phyloP scores from a whole-genome alignment of 345 rosid species.

The Dimocarpus longan region DNA sequence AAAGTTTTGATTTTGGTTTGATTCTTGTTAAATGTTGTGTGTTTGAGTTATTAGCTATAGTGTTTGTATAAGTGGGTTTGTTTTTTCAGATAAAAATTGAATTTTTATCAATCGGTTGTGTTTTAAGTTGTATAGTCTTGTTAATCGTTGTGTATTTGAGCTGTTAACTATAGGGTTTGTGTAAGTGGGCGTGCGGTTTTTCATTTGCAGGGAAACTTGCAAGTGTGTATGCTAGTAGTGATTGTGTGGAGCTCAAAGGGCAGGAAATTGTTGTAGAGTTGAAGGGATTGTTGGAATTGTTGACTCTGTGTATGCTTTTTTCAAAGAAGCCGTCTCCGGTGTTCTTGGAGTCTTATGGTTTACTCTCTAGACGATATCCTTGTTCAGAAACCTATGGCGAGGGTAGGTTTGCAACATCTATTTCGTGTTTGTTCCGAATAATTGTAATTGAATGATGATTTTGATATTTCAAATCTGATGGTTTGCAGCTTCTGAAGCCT shows the following conservation, averaged over 20 bases:
- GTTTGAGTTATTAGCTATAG: neutral
- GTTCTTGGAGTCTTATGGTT: constrained; percentile 76
- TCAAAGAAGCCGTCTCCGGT: constrained; percentile 90
- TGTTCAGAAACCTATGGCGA: constrained; percentile 94
- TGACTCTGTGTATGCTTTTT: constrained; percentile 87
- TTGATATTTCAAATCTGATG: constrained; percentile 4
- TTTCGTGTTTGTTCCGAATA: neutral
- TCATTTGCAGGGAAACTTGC: constrained; percentile 65
- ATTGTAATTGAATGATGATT: constrained; percentile 1
- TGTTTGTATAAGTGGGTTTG: too few relatives aligned
- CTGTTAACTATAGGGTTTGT: neutral
- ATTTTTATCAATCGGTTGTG: too few relatives aligned
- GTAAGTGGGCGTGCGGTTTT: neutral
- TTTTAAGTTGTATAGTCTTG: neutral
- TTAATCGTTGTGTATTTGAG: neutral
- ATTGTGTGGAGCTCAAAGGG: constrained; percentile 63
- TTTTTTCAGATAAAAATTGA: too few relatives aligned
- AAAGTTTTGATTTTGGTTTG: too few relatives aligned
- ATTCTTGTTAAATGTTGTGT: neutral
- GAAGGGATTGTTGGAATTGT: constrained; percentile 58
- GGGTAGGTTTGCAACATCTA: constrained; percentile 48
- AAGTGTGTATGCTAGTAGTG: constrained; percentile 77
- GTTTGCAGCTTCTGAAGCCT: constrained; percentile 87
- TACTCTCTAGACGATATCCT: constrained; percentile 77
- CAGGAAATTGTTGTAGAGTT: constrained; percentile 65